Conservation (phyloP, 305 asterid genomes). For the Ilex paraguariensis region DNA sequence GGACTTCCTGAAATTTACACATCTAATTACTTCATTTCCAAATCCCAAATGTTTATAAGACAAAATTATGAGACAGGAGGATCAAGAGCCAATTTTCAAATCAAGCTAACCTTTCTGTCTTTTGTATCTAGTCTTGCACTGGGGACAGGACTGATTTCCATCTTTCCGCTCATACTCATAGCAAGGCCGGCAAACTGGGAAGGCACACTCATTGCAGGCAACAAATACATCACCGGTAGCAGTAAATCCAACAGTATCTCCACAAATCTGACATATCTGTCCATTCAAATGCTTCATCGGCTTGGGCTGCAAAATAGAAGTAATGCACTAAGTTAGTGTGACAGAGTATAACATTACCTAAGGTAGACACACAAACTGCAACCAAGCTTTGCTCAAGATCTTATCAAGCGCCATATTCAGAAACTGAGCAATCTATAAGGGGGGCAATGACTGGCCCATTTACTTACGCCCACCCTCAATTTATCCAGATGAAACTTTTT, state of each 20-base stretch:
- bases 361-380: neutral
- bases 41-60: conserved; percentile 18
- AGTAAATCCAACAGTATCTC: conserved; percentile 44
- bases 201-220: conserved; percentile 65
- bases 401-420: no score
- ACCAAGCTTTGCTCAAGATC: neutral
- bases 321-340: neutral
- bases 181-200: conserved; percentile 61
- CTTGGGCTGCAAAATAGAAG: conserved; percentile 29
- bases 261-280: conserved; percentile 62
- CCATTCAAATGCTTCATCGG: conserved; percentile 37
- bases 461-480: neutral
- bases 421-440: neutral
- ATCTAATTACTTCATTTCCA: conserved; percentile 13
- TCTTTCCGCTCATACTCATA: conserved; percentile 61
- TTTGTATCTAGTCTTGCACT: conserved; percentile 58
- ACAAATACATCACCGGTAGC: conserved; percentile 49
- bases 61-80: neutral
- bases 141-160: conserved; percentile 56
- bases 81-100: neutral
- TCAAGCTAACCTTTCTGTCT: conserved; percentile 19
- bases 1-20: conserved; percentile 2
- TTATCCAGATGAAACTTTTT: neutral
- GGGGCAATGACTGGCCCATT: neutral
- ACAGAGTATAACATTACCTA: neutral